phyloP scores from a whole-genome alignment of 1,284 basidiomycete genomes.

The Heterobasidion annosum region DNA sequence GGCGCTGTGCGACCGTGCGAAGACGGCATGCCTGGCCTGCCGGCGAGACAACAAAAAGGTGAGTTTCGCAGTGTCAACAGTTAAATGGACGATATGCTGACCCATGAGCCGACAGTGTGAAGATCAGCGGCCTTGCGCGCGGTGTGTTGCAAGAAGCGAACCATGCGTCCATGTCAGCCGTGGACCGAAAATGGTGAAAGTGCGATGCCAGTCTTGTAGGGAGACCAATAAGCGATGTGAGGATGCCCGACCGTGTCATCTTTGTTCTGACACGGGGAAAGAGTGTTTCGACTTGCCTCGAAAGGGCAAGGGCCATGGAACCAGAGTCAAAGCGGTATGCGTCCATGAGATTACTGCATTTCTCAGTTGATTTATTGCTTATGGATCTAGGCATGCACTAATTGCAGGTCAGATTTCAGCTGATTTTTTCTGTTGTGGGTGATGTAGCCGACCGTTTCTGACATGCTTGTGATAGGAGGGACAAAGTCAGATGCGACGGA shows the following conservation, averaged over 20 bases:
- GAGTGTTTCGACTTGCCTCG: conserved; percentile 39
- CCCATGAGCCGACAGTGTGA: conserved; percentile 29
- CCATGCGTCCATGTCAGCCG: conserved; percentile 46
- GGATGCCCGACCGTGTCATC: conserved; percentile 42
- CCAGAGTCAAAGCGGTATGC: conserved; percentile 47
- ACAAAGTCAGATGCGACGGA: conserved; percentile 52
- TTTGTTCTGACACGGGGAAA: conserved; percentile 33
- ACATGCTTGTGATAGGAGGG: conserved; percentile 26
- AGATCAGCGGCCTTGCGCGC: conserved; percentile 46
- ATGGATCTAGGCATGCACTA: conserved; percentile 38
- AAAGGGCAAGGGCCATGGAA: conserved; percentile 46
- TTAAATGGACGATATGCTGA: no score
- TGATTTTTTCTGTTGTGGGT: neutral
- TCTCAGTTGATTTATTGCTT: neutral
- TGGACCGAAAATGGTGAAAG: conserved; percentile 42
- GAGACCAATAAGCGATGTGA: conserved; percentile 46
- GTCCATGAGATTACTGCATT: neutral
- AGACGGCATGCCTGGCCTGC: conserved; percentile 46
- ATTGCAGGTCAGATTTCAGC: conserved; percentile 36
- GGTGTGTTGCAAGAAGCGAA: conserved; percentile 42
- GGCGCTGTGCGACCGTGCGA: conserved; percentile 34
- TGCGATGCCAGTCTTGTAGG: conserved; percentile 48
- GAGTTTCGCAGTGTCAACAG: conserved; percentile 2
- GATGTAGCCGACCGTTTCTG: neutral
- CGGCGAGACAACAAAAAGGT: conserved; percentile 57